Conservation (phyloP, 2,329 filamentous ascomycete genomes). For the Fusarium lateritium region DNA sequence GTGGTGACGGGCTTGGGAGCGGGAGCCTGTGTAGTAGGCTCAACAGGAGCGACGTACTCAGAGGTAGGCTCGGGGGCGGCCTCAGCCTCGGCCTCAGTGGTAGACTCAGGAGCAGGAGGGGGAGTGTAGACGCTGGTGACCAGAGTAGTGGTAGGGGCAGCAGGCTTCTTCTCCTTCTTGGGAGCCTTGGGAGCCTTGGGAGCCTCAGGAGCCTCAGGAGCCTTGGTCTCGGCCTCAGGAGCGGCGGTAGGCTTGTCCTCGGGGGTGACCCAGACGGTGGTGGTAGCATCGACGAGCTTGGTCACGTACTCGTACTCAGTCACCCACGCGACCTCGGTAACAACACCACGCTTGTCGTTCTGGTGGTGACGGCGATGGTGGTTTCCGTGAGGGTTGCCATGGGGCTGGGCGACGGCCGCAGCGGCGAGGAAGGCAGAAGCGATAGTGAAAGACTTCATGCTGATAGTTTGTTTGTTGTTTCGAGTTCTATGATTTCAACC, state of each 20-base stretch:
- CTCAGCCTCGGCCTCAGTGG: constrained; percentile 25
- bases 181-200: constrained; percentile 7
- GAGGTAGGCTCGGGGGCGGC: constrained; percentile 28
- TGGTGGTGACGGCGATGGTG: constrained; percentile 57
- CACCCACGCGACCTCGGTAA: constrained; percentile 67
- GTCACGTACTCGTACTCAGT: constrained; percentile 64
- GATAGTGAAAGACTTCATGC: constrained; percentile 60
- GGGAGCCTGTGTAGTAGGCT: constrained; percentile 44
- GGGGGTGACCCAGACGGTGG: constrained; percentile 62
- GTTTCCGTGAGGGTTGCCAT: constrained; percentile 51
- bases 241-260: constrained; percentile 48
- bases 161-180: constrained; percentile 42
- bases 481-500: constrained; percentile 39
- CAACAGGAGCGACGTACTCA: constrained; percentile 35
- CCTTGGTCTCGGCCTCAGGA: constrained; percentile 36
- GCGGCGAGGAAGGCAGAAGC: constrained; percentile 55
- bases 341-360: constrained; percentile 58
- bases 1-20: constrained; percentile 18
- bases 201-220: constrained; percentile 20
- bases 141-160: constrained; percentile 42
- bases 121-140: constrained; percentile 42
- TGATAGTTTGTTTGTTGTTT: constrained; percentile 29
- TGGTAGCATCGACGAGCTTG: constrained; percentile 63
- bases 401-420: constrained; percentile 67
- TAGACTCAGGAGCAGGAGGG: constrained; percentile 38